Evolutionary conservation across 352 stramenopile species (phyloP), one percentile per base, ranked within the genome.

Genomic region (Globisporangium nagaii): DNA sequence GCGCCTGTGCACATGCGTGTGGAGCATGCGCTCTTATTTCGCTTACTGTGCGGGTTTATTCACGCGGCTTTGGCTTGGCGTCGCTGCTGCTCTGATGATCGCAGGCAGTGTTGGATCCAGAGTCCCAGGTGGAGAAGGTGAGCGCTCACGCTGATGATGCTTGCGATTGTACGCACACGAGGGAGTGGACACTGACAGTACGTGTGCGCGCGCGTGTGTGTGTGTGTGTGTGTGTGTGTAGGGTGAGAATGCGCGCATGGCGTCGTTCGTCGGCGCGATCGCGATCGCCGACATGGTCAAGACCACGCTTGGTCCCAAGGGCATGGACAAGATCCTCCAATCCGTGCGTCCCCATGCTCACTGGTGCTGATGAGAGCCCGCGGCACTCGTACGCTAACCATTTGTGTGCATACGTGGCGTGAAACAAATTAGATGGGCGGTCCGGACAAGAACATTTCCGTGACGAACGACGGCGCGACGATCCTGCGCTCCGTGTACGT

Each of bases 281-380:
- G 96, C 97, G 48, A 99, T 99, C 73, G 94, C 96, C 28, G 97
- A 99, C 75, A 91, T 99, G 63, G 97, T 99, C 27, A 99, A 99
- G 78, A 99, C 97, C 19, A 99, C 97, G 31, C 78, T 99, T 11
- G 97, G 97, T 15, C 97, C 97, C n/a, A 99, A 99, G 72, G 97
- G 97, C 27, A 99, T 99, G 96, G 97, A 99, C 79, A 99, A 99
- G 73, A 99, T 99, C 66, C 75, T 99, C 49, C 97, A 99, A 79
- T 95, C 82, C 11, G 84, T 98, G 36, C 55, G 66, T 66, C 13
- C 2, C 27, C 27, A 28, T 17, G n/a, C 12, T 24, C 27, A 12
- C 22, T 37, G 11, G 20, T 5, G 13, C 1, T 25, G 40, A n/a
- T n/a, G n/a, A n/a, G n/a, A n/a, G n/a, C n/a, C n/a, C n/a, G n/a